Conservation (phyloP, 148 eudicot species). For the Silene uniflora region DNA sequence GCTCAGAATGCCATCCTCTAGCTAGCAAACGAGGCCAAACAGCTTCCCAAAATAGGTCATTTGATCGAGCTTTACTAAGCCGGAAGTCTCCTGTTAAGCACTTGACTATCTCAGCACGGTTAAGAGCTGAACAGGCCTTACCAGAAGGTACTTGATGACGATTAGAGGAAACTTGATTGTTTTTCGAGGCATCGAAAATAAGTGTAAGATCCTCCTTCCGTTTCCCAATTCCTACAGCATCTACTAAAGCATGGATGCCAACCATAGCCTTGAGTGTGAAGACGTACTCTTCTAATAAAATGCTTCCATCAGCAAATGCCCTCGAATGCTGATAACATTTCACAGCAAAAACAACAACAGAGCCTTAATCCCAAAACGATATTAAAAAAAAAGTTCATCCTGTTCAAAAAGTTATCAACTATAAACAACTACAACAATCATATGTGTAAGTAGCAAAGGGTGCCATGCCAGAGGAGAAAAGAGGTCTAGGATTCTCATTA, state of each 20-base stretch:
- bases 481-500: too few relatives aligned
- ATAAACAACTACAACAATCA: neutral
- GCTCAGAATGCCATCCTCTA: conserved; percentile 92
- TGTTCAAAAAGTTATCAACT: neutral
- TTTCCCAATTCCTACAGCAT: conserved; percentile 71
- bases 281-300: conserved; percentile 49
- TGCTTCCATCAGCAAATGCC: conserved; percentile 55
- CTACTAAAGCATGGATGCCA: conserved; percentile 50
- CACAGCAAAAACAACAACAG: neutral
- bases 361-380: neutral
- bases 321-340: conserved; percentile 49
- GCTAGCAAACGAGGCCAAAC: conserved; percentile 95
- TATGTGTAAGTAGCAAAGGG: too few relatives aligned
- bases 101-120: conserved; percentile 58
- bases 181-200: conserved; percentile 45
- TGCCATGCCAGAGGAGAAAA: too few relatives aligned
- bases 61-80: conserved; percentile 76
- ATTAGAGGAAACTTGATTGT: conserved; percentile 28
- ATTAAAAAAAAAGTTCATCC: neutral
- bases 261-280: conserved; percentile 53
- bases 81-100: conserved; percentile 69
- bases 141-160: conserved; percentile 60
- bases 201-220: conserved; percentile 70
- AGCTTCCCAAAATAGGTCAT: conserved; percentile 94
- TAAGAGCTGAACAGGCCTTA: conserved; percentile 69